Conservation (phyloP, 1,284 basidiomycete species). For the Anthracocystis walkeri region DNA sequence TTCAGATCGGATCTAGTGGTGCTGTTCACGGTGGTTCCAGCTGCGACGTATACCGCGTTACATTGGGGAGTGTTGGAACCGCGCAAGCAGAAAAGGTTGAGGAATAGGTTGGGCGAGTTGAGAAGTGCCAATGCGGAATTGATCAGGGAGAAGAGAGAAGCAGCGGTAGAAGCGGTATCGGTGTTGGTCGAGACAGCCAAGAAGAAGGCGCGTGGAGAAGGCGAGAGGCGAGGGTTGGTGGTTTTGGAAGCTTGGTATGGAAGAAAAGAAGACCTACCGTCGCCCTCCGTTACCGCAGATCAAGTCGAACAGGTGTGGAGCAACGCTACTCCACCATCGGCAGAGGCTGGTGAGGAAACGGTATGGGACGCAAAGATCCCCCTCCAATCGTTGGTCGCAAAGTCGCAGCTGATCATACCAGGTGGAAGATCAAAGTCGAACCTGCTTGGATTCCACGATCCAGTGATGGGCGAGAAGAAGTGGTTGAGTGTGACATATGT, state of each 20-base stretch:
- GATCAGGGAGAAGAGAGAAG: conserved; percentile 74
- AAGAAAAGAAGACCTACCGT: conserved; percentile 34
- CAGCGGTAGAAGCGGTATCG: conserved; percentile 74
- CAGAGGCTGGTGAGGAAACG: conserved; percentile 64
- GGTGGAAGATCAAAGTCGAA: conserved; percentile 77
- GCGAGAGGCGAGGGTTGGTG: conserved; percentile 74
- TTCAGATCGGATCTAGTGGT: conserved; percentile 73
- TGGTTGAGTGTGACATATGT: conserved; percentile 78
- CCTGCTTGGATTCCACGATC: conserved; percentile 82
- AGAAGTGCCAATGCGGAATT: conserved; percentile 76
- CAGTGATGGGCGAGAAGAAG: conserved; percentile 78
- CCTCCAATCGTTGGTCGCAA: conserved; percentile 82
- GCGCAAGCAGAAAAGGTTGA: conserved; percentile 71
- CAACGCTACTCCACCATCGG: not conserved
- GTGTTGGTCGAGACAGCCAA: conserved; percentile 71
- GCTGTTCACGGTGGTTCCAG: conserved; percentile 74
- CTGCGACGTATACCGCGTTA: conserved; percentile 72
- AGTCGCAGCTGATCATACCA: conserved; percentile 83
- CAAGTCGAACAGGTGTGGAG: conserved; percentile 13
- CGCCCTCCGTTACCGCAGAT: conserved; percentile 1
- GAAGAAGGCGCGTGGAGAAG: conserved; percentile 70
- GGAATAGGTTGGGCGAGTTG: conserved; percentile 72
- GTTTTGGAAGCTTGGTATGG: conserved; percentile 79
- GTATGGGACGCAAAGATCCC: conserved; percentile 82
- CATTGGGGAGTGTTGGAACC: conserved; percentile 76